A percentile compares a stretch with the other conserved stretches of the same genome.
phyloP scores from a whole-genome alignment of 2,329 filamentous ascomycete genomes.

The Clarireedia homoeocarpa region DNA sequence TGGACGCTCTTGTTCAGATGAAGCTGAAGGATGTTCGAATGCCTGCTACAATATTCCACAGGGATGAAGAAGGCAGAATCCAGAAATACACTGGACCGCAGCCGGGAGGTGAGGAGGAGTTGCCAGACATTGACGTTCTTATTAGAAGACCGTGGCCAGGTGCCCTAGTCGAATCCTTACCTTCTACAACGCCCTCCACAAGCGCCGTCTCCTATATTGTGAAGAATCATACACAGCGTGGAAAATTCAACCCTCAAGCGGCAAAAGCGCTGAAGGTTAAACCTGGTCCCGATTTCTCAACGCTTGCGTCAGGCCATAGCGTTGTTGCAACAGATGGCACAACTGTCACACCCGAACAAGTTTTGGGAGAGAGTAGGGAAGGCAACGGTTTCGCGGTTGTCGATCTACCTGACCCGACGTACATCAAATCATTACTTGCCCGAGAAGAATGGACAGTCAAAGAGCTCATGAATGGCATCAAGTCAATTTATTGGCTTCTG shows the following conservation, averaged over 20 bases:
- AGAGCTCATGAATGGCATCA: slow-evolving; percentile 58
- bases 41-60: slow-evolving; percentile 63
- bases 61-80: slow-evolving; percentile 57
- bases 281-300: slow-evolving; percentile 48
- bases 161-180: slow-evolving; percentile 55
- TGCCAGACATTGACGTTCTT: slow-evolving; percentile 62
- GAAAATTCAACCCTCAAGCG: slow-evolving; percentile 65
- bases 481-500: slow-evolving; percentile 73
- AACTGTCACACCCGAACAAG: slow-evolving; percentile 77
- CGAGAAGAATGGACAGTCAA: slow-evolving; percentile 64
- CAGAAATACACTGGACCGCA: slow-evolving; percentile 61
- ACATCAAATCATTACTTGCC: slow-evolving; percentile 60
- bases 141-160: slow-evolving; percentile 75
- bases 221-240: slow-evolving; percentile 66
- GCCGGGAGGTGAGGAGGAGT: slow-evolving; percentile 39
- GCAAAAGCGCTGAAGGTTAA: slow-evolving; percentile 59
- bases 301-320: slow-evolving; percentile 54
- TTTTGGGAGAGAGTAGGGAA: slow-evolving; percentile 58
- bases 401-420: slow-evolving; percentile 65
- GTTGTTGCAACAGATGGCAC: slow-evolving; percentile 58
- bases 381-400: slow-evolving; percentile 73
- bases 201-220: slow-evolving; percentile 82
- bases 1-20: slow-evolving; percentile 61
- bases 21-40: slow-evolving; percentile 58
- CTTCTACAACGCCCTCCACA: slow-evolving; percentile 55